Evolutionary conservation across 2,329 filamentous ascomycete species (phyloP).

Genomic region (Penicillium sp.): DNA sequence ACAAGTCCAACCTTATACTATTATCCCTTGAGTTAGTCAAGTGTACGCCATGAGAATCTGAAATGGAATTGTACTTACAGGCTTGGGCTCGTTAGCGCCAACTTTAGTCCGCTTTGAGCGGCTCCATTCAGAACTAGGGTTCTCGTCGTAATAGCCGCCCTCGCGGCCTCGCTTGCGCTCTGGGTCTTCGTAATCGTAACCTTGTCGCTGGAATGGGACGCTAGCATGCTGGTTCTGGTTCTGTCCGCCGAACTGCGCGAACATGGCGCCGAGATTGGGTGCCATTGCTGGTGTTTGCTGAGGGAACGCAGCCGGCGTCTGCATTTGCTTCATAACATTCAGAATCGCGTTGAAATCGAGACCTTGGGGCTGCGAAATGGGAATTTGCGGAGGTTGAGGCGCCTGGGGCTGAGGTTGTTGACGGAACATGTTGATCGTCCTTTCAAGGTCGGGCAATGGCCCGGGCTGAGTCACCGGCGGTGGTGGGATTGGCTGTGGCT

Average conservation of each 20-base stretch:
- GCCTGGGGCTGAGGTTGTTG: conserved; percentile 10
- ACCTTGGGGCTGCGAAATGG: conserved; percentile 25
- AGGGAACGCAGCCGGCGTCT: conserved; percentile 27
- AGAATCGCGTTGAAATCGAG: conserved; percentile 42
- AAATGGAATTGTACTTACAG: conserved; percentile 30
- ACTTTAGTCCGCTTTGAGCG: conserved; percentile 34
- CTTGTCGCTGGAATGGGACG: conserved; percentile 15
- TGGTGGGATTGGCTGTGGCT: conserved; percentile 30
- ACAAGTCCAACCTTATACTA: conserved; percentile 45
- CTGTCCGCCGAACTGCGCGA: conserved; percentile 32
- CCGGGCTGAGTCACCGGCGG: conserved; percentile 27
- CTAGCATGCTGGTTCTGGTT: conserved; percentile 26
- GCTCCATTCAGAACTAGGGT: conserved; percentile 30
- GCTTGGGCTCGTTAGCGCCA: neutral
- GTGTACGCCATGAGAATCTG: neutral
- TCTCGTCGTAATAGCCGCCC: conserved; percentile 31
- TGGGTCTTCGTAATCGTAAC: conserved; percentile 37
- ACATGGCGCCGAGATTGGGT: conserved; percentile 36
- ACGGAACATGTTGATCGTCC: conserved; percentile 11
- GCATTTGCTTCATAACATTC: conserved; percentile 40
- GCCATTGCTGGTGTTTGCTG: conserved; percentile 27
- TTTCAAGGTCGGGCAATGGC: conserved; percentile 26
- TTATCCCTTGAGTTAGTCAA: neutral
- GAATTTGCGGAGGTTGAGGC: conserved; percentile 26
- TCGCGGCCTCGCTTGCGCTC: conserved; percentile 43